phyloP scores from a whole-genome alignment of 2,329 filamentous ascomycete species.

The Thermoascus crustaceus region DNA sequence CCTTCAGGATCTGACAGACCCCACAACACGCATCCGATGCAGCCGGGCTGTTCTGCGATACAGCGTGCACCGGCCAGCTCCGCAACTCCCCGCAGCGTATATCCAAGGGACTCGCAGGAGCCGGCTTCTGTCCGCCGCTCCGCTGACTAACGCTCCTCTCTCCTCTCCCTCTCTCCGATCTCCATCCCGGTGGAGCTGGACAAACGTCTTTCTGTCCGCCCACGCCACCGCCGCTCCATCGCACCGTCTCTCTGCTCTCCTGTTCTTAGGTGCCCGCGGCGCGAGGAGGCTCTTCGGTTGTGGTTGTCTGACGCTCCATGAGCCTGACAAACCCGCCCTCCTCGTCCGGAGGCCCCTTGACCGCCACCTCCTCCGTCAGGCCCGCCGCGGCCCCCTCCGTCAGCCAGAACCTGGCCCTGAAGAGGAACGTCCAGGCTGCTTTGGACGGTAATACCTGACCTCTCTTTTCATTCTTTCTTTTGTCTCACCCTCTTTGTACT shows the following conservation, averaged over 20 bases:
- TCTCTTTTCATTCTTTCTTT: slow-evolving; percentile 2
- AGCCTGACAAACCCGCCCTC: slow-evolving; percentile 36
- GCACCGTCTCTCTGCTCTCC: not conserved
- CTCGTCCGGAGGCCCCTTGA: slow-evolving; percentile 29
- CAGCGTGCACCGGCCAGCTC: too few species aligned
- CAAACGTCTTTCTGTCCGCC: not conserved
- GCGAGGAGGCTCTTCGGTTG: not conserved
- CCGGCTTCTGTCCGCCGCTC: not conserved
- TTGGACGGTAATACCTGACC: slow-evolving; percentile 36
- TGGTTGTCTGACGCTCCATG: slow-evolving; percentile 18
- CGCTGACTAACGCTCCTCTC: not conserved
- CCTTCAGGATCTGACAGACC: too few species aligned
- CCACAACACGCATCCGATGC: too few species aligned
- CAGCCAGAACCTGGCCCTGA: slow-evolving; percentile 29
- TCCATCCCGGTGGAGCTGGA: not conserved
- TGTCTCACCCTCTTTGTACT: slow-evolving; percentile 10
- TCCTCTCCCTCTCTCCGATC: not conserved
- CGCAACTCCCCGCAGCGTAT: too few species aligned
- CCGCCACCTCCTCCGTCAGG: slow-evolving; percentile 28
- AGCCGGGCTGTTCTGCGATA: too few species aligned
- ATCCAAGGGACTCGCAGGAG: not conserved
- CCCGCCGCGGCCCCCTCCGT: slow-evolving; percentile 20
- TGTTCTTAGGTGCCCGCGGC: not conserved
- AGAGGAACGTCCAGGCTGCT: slow-evolving; percentile 36
- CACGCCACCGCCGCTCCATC: slow-evolving; percentile 1